Evolutionary conservation across 345 rosid genomes (phyloP), one percentile per base, ranked within the genome.

Genomic region (Brassica nigra): DNA sequence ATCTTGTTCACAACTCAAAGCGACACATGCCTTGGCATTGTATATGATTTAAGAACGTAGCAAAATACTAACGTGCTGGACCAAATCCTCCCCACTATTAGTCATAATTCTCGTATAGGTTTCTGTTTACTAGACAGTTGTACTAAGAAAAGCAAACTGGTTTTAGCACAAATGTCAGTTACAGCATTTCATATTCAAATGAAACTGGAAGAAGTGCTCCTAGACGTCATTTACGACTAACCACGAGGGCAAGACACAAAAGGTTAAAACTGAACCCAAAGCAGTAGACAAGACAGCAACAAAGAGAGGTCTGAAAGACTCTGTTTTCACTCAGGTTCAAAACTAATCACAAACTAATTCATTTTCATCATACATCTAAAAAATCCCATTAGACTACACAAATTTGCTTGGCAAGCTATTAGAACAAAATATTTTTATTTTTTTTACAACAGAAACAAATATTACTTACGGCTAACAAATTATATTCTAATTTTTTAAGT

Each of bases 261-360:
- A 5, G 75, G 71, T 55, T 74, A 16, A 4, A 74, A 54, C 71
- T 1, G 16, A 75, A 57, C 54, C 61, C 55, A 80, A 39, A 9
- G 12, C 47, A 39, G 3, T 3, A 39, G 9, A 1, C 42, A 8
- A 37, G 10, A 70, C 33, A 28, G 10, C 9, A 76, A 71, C 10
- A 29, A 37, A 63, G 59, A 23, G 39, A 12, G 29, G 30, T 47
- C 54, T 10, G 1, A 33, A 42, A 73, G 58, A 47, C 75, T 79
- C 78, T 3, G 3, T 30, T 4, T 0, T 27, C 31, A 8, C 0
- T 7, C 16, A 37, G 75, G 75, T 80, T 67, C 11, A 20, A 0
- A 65, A 3, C 64, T 23, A 27, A 52, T 12, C 57, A 18, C 47
- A 28, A 14, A 9, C 2, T 39, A 39, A 39, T 39, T 39, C 12